Base-by-base conservation (phyloP, 352 stramenopile species). In the Phytophthora foliorum region DNA sequence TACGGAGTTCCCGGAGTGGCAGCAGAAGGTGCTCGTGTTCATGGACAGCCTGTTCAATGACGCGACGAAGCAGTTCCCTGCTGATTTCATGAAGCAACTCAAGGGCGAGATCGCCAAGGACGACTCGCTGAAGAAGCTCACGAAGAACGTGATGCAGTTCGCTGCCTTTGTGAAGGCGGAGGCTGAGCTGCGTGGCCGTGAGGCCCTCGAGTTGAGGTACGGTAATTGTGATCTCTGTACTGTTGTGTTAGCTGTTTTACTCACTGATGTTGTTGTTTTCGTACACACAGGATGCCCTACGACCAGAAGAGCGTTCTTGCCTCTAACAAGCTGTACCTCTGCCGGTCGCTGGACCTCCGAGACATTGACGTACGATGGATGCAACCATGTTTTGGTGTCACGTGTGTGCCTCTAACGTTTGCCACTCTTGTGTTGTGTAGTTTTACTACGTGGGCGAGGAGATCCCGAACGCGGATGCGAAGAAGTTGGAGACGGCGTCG, bases 81-180 rank as follows among this genome's bases (percentile, higher is more conserved):
- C 65, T 17, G 86, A 95, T 68, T 95, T 97, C 46, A 95, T 97
- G 84, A 94, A 94, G 75, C 74, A 90, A 14, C 72, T 97, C 16
- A 97, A 97, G 86, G 76, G 78, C 21, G 62, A 86, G 56, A 77
- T 97, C 41, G 66, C 69, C 8, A 81, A 85, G 49, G 76, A 95
- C 67, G 85, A 93, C 54, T 86, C 91, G 32, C 62, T 97, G 49
- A 96, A 95, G 83, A 93, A 90, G 74, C 71, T 96, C 14, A 96
- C 86, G 14, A 99, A 99, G 86, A 94, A 97, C 64, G 87, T 97
- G 27, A 99, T 99, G 97, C 97, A 99, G 74, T 98, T 99, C 67
- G 96, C 91, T 62, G 92, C 93, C 24, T 99, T 99, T 48, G 89
- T 98, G 66, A 98, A 98, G 81, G 86, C 85, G 24, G 96, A 99